Conservation (phyloP, 2,329 filamentous ascomycete genomes). For the Calcarisporium arbuscula region DNA sequence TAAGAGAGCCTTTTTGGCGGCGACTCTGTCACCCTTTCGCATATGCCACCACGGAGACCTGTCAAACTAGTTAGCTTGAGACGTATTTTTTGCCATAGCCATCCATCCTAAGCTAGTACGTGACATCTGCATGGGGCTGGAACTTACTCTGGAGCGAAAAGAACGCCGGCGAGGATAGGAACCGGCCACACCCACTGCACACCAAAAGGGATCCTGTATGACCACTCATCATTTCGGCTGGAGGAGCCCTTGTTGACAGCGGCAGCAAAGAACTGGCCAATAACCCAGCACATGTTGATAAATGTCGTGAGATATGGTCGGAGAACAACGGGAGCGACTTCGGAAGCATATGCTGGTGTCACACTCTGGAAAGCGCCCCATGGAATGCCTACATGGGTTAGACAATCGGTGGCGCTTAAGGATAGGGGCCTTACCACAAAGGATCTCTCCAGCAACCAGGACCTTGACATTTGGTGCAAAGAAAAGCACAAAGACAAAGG, state of each 20-base stretch:
- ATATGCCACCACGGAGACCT: constrained; percentile 46
- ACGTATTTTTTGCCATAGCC: too few relatives aligned
- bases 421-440: constrained; percentile 28
- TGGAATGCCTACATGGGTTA: constrained; percentile 35
- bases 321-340: constrained; percentile 41
- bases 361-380: constrained; percentile 48
- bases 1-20: constrained; percentile 33
- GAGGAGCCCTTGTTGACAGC: constrained; percentile 40
- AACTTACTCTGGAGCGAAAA: constrained; percentile 41
- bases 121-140: too few relatives aligned
- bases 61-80: too few relatives aligned
- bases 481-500: constrained; percentile 48
- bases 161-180: constrained; percentile 35
- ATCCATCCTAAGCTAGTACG: too few relatives aligned
- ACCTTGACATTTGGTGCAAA: constrained; percentile 42
- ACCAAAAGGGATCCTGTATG: constrained; percentile 44
- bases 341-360: constrained; percentile 47
- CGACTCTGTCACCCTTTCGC: constrained; percentile 33
- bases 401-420: neutral
- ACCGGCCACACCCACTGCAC: constrained; percentile 48
- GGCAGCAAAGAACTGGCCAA: constrained; percentile 46
- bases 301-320: constrained; percentile 48
- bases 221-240: constrained; percentile 34
- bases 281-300: constrained; percentile 52
- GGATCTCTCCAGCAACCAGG: constrained; percentile 42